Conservation (phyloP, 2,329 filamentous ascomycete genomes). For the Fusarium mangiferae region DNA sequence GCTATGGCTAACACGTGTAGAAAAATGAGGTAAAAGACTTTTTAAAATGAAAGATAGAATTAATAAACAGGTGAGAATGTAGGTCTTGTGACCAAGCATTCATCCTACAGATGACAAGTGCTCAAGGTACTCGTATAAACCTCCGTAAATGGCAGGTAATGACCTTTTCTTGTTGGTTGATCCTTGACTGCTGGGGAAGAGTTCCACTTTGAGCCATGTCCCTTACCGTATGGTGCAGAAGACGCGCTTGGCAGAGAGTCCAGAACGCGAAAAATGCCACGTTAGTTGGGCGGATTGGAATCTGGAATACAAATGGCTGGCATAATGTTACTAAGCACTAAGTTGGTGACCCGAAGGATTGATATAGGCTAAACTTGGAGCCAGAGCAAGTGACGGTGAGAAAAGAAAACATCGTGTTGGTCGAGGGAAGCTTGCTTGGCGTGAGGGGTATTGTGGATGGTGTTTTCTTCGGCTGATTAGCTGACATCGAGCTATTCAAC, state of each 20-base stretch:
- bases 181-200: neutral
- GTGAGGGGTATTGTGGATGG: neutral
- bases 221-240: neutral
- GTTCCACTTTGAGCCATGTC: neutral
- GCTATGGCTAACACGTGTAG: rapidly evolving
- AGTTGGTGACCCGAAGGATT: neutral
- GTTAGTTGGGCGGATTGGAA: rapidly evolving
- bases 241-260: neutral
- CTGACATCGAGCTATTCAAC: rapidly evolving
- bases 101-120: neutral
- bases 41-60: neutral
- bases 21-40: neutral
- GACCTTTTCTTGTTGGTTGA: neutral
- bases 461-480: neutral
- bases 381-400: neutral
- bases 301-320: neutral
- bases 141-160: neutral
- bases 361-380: neutral
- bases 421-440: neutral
- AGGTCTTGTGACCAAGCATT: neutral
- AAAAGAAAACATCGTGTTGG: rapidly evolving
- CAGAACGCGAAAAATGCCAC: neutral
- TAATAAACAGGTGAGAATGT: too few relatives aligned
- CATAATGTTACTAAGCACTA: neutral
- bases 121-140: neutral